Evolutionary conservation across 257 asterid species (phyloP).

Genomic region (Coffea canephora): DNA sequence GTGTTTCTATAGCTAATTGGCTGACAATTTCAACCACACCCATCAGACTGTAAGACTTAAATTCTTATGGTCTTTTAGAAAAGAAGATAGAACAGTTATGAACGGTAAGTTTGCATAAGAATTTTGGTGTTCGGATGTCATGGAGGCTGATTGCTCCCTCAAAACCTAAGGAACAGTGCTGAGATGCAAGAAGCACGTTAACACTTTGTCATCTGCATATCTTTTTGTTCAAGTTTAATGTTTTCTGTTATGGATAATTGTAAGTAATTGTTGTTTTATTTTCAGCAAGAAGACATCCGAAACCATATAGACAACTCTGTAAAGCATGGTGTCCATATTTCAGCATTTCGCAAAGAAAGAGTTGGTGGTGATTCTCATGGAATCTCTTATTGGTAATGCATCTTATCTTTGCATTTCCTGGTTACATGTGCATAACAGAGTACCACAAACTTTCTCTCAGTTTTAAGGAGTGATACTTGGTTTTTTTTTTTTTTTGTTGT

Average conservation of each 20-base stretch:
- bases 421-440: neutral
- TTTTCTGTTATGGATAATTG: slow-evolving; percentile 11
- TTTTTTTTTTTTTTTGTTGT: neutral
- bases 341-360: slow-evolving; percentile 83
- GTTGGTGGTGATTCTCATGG: slow-evolving; percentile 96
- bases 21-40: neutral
- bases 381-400: slow-evolving; percentile 79
- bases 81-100: neutral
- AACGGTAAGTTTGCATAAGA: neutral
- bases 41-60: too few species aligned
- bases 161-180: neutral
- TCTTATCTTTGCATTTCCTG: neutral
- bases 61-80: neutral
- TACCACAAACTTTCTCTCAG: neutral
- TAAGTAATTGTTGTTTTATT: slow-evolving; percentile 30
- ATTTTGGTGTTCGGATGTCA: neutral
- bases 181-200: neutral
- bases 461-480: neutral
- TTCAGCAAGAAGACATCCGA: slow-evolving; percentile 97
- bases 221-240: neutral
- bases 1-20: neutral
- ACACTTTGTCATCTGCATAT: neutral
- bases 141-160: neutral
- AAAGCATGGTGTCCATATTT: slow-evolving; percentile 68
- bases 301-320: slow-evolving; percentile 72